Base-by-base conservation (phyloP, 2,329 filamentous ascomycete species). In the Pseudophaeomoniella oleicola region DNA sequence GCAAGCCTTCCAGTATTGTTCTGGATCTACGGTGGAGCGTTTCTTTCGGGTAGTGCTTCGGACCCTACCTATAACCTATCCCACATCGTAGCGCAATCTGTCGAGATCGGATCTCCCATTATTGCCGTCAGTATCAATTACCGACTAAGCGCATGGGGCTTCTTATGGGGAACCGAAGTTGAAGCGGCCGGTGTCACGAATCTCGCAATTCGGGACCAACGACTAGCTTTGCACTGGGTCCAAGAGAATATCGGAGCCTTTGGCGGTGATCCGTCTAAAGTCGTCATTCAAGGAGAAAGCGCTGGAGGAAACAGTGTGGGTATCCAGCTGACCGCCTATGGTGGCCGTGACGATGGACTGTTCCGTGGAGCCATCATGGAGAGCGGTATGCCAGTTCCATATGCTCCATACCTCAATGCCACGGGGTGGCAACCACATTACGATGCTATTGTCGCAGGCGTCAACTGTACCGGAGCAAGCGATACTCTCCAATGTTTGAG, bases 401-500 rank as follows among this genome's bases (percentile, higher is more conserved):
- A 54, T 11, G 55, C 56, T 2, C 52, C 48, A 11, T 63, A 46
- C 18, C 50, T 51, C 36, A 39, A 36, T 15, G 34, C 34, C 11
- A 32, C 30, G 13, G 19, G 67, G 18, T 56, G 64, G 19, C 75
- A 82, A 46, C 63, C 68, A 0, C 58, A 72, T 3, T 86, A 82
- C 49, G 66, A 84, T 48, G 57, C 59, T 0, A 69, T 86, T 3
- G 71, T 78, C 4, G 47, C 54, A 2, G 60, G 63, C 17, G 73
- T 72, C 0, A 75, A 66, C 34, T 92, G 83, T 57, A 58, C 64
- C 2, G 51, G 60, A 3, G 57, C 66, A 1, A 48, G 54, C 1
- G 69, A 81, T 49, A 75, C 72, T 0, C 63, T 85, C 6, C 62
- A 66, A 10, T 86, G 81, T 51, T 68, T 92, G 9, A 75, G 82